Evolutionary conservation across 2,329 filamentous ascomycete species (phyloP), one percentile per base, ranked within the genome.

Genomic region (Arthroderma uncinatum): DNA sequence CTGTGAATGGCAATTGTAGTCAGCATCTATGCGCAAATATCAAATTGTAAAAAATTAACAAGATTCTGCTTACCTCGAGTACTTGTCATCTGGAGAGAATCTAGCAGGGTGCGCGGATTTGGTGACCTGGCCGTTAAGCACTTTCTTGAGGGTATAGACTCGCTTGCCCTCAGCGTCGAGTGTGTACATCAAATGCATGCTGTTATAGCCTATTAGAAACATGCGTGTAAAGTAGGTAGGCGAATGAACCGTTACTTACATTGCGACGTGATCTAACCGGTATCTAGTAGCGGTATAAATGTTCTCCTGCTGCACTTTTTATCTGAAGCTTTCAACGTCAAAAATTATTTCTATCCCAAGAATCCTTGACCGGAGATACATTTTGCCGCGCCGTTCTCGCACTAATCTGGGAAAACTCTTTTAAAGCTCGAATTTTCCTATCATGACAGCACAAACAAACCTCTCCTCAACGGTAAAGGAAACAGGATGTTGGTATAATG

Each of bases 21-120:
- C 33, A 57, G 55, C 30, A 48, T 14, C 16, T 48, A 30, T 25
- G 34, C 25, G 16, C 36, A 21, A 40, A 19, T 4, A 14, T 2
- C 16, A 21, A 55, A 21, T 1, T 16, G 12, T 16, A 56, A 50
- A 16, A 4, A 16, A 50, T 40, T 9, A 2, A 14, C 19, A 2
- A 4, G 10, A 48, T 39, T 10, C 9, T 12, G 64, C 74, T 54
- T 70, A 83, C 80, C 82, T 79, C 68, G 90, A 95, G 82, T 94
- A 97, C 80, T 96, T 95, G 80, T 98, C 93, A 76, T 98, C 93
- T 62, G 93, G 93, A 50, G 89, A 95, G 80, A 97, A 98, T 65
- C 93, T 82, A 44, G 93, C 93, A 50, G 93, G 92, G 77, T 97
- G 92, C 57, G 93, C 93, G 56, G 87, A 93, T 80, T 95, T 95